A percentile compares a stretch with the other conserved stretches of the same genome.
These are phyloP conservation scores for Paecilomyces variotii DNA, from an alignment of 2,329 filamentous ascomycete genomes.

Conservation along the genomic window DNA sequence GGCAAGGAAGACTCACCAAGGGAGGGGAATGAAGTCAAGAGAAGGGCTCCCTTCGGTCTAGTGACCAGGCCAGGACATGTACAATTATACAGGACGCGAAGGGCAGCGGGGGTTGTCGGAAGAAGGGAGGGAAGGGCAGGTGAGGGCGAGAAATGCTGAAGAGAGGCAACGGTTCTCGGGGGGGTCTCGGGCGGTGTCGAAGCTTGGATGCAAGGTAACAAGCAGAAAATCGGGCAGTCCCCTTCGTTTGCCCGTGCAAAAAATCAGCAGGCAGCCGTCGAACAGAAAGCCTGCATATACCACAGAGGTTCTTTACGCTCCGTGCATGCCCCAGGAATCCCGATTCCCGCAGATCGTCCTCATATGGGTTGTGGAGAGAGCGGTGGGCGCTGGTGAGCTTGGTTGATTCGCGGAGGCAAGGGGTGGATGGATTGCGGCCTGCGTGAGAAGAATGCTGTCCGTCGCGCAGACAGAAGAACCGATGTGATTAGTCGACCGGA, in stretches of 20 bases:
- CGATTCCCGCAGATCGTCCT: conserved; percentile 28
- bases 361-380: conserved; percentile 25
- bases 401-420: conserved; percentile 26
- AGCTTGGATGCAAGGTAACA: conserved; percentile 25
- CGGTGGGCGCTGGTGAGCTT: conserved; percentile 21
- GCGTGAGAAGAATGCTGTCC: conserved; percentile 24
- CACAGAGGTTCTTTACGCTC: conserved; percentile 30
- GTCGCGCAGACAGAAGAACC: conserved; percentile 18
- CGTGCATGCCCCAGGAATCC: conserved; percentile 36
- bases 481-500: conserved; percentile 25
- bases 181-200: not conserved
- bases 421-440: conserved; percentile 15
- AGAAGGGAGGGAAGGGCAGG: conserved; percentile 10
- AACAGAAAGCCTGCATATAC: conserved; percentile 12
- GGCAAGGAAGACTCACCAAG: conserved; percentile 10
- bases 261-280: conserved; percentile 17
- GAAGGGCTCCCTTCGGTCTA: conserved; percentile 9
- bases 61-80: conserved; percentile 20
- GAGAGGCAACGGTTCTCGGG: conserved; percentile 3
- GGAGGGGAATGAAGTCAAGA: conserved; percentile 6
- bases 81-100: conserved; percentile 22
- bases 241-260: conserved; percentile 28
- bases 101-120: conserved; percentile 18
- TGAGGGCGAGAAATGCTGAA: conserved; percentile 2
- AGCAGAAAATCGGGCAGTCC: conserved; percentile 20